phyloP scores from a whole-genome alignment of 495 filamentous ascomycete species.

The Penicillium roqueforti region DNA sequence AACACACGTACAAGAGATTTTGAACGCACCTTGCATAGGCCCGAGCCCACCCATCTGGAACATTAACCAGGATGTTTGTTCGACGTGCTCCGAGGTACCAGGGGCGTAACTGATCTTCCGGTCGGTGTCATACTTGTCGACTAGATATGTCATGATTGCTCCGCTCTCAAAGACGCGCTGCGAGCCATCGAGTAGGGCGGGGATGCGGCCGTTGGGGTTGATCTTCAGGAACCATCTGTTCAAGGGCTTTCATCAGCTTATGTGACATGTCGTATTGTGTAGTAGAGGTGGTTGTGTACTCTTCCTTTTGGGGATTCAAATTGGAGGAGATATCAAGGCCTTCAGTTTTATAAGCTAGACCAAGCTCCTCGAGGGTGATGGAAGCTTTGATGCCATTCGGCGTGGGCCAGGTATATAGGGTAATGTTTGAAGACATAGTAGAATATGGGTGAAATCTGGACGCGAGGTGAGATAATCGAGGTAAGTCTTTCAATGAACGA shows the following conservation, averaged over 20 bases:
- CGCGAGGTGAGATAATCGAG: constrained; percentile 11
- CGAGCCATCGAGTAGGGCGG: constrained; percentile 52
- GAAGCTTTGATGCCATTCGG: constrained; percentile 60
- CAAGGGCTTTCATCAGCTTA: neutral
- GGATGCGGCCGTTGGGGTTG: constrained; percentile 89
- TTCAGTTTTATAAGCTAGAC: constrained; percentile 58
- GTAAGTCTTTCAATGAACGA: constrained; percentile 14
- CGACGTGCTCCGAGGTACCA: constrained; percentile 39
- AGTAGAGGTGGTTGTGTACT: constrained; percentile 30
- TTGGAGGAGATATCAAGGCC: constrained; percentile 51
- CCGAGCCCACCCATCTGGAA: constrained; percentile 43
- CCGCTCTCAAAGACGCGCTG: constrained; percentile 47
- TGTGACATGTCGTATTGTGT: neutral
- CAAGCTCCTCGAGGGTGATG: constrained; percentile 78
- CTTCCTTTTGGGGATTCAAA: constrained; percentile 68
- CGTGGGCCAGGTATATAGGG: constrained; percentile 35
- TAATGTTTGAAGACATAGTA: constrained; percentile 32
- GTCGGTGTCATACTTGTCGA: constrained; percentile 43
- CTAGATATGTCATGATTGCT: constrained; percentile 46
- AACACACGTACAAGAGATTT: neutral
- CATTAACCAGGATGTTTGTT: constrained; percentile 45
- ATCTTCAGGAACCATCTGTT: constrained; percentile 73
- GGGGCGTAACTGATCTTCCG: constrained; percentile 41
- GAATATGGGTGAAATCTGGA: constrained; percentile 11
- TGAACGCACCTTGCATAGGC: constrained; percentile 34